Percentiles rank a stretch among this genome's conserved stretches.
Evolutionary conservation across 2,329 filamentous ascomycete genomes (phyloP).

Genomic region (Fusarium goolgardi): DNA sequence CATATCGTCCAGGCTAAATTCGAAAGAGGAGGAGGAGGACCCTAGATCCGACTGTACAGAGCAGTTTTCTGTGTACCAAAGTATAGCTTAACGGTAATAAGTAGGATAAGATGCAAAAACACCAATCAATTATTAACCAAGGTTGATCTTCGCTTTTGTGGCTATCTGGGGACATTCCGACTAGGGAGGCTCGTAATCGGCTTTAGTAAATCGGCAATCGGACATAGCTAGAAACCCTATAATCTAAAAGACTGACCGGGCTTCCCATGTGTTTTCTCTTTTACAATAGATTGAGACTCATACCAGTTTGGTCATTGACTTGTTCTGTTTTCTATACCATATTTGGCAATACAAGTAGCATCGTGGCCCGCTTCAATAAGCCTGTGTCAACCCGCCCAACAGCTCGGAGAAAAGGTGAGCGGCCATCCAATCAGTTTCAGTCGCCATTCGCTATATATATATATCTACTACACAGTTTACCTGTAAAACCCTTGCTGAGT

Average conservation of each 20-base stretch:
- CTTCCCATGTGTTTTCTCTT: background rate
- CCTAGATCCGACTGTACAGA: too few species aligned
- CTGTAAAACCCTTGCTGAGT: background rate
- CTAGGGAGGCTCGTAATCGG: background rate
- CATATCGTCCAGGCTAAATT: too few species aligned
- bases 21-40: too few species aligned
- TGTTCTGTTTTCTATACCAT: background rate
- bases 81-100: too few species aligned
- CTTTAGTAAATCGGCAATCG: background rate
- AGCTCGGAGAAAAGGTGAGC: constrained; percentile 39
- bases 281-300: background rate
- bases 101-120: too few species aligned
- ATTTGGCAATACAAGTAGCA: constrained; percentile 21
- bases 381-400: constrained; percentile 23
- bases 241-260: background rate
- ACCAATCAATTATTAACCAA: background rate
- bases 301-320: background rate
- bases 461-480: accelerated
- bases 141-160: background rate
- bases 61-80: too few species aligned
- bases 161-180: background rate
- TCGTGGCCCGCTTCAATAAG: constrained; percentile 16
- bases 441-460: accelerated
- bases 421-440: accelerated
- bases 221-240: background rate